These are phyloP conservation scores for Furcasterigmium sp. DNA, from an alignment of 2,329 filamentous ascomycete genomes.

Conservation along the genomic window DNA sequence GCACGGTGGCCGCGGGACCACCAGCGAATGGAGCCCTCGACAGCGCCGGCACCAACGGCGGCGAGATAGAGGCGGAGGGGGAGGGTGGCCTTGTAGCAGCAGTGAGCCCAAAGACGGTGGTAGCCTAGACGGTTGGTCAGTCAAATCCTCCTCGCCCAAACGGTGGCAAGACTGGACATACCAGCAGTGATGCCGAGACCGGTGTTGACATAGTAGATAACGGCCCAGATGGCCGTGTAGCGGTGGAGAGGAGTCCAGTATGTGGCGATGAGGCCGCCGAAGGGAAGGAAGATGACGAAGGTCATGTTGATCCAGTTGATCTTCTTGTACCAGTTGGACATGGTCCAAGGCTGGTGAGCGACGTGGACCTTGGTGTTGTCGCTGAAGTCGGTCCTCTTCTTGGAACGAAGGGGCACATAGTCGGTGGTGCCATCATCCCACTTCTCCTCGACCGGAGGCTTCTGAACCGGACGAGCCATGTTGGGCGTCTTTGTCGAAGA, in stretches of 20 bases:
- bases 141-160: too few species aligned
- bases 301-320: constrained; percentile 89
- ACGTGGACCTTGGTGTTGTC: constrained; percentile 78
- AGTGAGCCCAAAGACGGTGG: constrained; percentile 80
- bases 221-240: constrained; percentile 68
- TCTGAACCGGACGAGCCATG: neutral
- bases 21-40: constrained; percentile 83
- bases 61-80: constrained; percentile 80
- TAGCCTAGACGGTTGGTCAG: constrained; percentile 18
- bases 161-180: constrained; percentile 30
- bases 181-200: constrained; percentile 75
- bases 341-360: constrained; percentile 74
- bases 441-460: constrained; percentile 21
- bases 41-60: constrained; percentile 74
- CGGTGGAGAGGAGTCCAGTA: constrained; percentile 72
- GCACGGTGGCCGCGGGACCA: constrained; percentile 84
- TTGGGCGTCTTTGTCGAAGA: neutral
- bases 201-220: constrained; percentile 79
- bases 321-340: constrained; percentile 83
- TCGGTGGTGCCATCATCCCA: constrained; percentile 50
- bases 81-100: constrained; percentile 70
- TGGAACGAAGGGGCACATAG: constrained; percentile 43
- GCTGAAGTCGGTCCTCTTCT: constrained; percentile 46
- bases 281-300: constrained; percentile 73
- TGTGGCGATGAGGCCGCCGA: constrained; percentile 66